These are phyloP conservation scores for Enterospora canceri DNA, from an alignment of 371 early-diverging fungal species.

Conservation along the genomic window DNA sequence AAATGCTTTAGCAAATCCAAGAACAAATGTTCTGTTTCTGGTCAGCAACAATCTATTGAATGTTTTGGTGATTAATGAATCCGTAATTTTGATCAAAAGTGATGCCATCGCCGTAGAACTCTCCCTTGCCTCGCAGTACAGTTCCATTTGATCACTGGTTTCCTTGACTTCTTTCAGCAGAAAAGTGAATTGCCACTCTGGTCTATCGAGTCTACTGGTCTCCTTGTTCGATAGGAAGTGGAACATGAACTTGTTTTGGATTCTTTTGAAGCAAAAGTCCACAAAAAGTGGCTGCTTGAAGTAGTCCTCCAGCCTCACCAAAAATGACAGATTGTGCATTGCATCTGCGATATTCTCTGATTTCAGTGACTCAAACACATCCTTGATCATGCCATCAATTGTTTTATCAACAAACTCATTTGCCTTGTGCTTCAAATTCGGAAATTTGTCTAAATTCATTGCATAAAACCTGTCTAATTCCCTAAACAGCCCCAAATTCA, in stretches of 20 bases:
- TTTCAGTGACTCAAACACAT: conserved; percentile 17
- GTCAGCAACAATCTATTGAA: neutral
- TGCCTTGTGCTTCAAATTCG: conserved; percentile 25
- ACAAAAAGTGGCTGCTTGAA: conserved; percentile 28
- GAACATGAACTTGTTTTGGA: conserved; percentile 38
- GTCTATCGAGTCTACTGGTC: conserved; percentile 57
- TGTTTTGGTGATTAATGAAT: too few relatives aligned
- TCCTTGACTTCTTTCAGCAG: conserved; percentile 31
- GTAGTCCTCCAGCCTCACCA: conserved; percentile 28
- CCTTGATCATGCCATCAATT: conserved; percentile 24
- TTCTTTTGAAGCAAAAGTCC: conserved; percentile 18
- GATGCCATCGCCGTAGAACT: neutral
- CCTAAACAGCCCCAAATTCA: conserved; percentile 11
- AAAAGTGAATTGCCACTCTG: conserved; percentile 56
- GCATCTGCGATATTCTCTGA: conserved; percentile 31
- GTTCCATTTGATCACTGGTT: conserved; percentile 15
- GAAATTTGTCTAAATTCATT: conserved; percentile 20
- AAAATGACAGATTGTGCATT: conserved; percentile 37
- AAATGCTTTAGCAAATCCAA: conserved; percentile 44
- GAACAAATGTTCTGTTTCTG: conserved; percentile 46
- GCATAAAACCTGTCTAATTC: conserved; percentile 11
- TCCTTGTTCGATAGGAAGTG: conserved; percentile 54
- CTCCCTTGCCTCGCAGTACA: conserved; percentile 20
- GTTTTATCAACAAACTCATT: conserved; percentile 11
- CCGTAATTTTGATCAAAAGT: too few relatives aligned